These are phyloP conservation scores for Penicillium psychrosexuale DNA, from an alignment of 2,329 filamentous ascomycete genomes.

Conservation along the genomic window DNA sequence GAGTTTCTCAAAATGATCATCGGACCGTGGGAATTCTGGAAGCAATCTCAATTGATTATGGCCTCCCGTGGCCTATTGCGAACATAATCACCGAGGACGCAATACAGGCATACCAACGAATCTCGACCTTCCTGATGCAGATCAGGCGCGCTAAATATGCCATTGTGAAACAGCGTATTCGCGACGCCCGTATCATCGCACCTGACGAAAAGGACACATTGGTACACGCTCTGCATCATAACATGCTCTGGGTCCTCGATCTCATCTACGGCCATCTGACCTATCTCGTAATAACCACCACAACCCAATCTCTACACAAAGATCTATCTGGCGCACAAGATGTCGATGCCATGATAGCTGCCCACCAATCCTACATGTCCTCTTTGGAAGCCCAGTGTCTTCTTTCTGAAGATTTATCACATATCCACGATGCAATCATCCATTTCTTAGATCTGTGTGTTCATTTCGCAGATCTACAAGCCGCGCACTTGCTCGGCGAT, in stretches of 20 bases:
- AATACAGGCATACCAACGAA: constrained; percentile 64
- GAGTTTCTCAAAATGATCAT: constrained; percentile 46
- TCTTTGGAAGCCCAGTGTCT: constrained; percentile 66
- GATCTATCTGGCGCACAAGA: constrained; percentile 63
- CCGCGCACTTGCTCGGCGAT: constrained; percentile 35
- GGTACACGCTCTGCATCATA: constrained; percentile 57
- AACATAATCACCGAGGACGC: constrained; percentile 70
- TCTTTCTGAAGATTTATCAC: constrained; percentile 63
- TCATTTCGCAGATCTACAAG: constrained; percentile 61
- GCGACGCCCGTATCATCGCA: constrained; percentile 20
- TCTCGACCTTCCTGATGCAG: constrained; percentile 76
- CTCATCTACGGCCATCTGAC: constrained; percentile 73
- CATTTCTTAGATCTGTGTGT: constrained; percentile 73
- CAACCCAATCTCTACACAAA: constrained; percentile 55
- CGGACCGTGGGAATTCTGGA: constrained; percentile 63
- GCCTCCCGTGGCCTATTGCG: constrained; percentile 61
- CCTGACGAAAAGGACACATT: constrained; percentile 38
- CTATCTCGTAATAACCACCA: constrained; percentile 65
- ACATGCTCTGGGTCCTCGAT: constrained; percentile 74
- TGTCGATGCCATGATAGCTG: constrained; percentile 74
- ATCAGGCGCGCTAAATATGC: constrained; percentile 67
- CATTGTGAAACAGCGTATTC: constrained; percentile 54
- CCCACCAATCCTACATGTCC: constrained; percentile 63
- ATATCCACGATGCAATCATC: constrained; percentile 70
- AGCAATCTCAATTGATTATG: constrained; percentile 64